phyloP scores from a whole-genome alignment of 2,329 filamentous ascomycete genomes.

The Trichoderma aggressivum region DNA sequence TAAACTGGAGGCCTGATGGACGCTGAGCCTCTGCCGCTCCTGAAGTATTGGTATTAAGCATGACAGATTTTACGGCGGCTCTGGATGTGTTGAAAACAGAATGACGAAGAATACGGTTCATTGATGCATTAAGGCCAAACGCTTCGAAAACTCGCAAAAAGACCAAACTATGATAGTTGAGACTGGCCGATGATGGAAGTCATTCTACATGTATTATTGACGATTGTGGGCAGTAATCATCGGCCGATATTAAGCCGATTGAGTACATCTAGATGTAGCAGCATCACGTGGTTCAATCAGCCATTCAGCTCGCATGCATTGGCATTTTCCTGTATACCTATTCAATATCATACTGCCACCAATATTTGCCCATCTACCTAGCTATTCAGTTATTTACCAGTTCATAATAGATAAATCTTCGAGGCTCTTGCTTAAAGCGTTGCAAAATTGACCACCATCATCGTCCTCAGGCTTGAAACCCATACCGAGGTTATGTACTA shows the following conservation, averaged over 20 bases:
- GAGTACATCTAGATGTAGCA: not conserved
- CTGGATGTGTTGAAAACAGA: not conserved
- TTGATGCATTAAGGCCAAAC: fast-evolving
- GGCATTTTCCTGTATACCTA: too few species aligned
- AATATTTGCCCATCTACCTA: too few species aligned
- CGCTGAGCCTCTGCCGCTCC: not conserved
- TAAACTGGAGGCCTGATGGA: not conserved
- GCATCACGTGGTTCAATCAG: not conserved
- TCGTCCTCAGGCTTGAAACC: too few species aligned
- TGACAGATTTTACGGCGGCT: not conserved
- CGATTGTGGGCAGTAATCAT: not conserved
- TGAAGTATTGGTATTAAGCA: not conserved
- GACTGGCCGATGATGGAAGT: not conserved
- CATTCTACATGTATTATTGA: not conserved
- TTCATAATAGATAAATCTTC: too few species aligned
- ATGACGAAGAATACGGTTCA: not conserved
- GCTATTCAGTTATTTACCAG: too few species aligned
- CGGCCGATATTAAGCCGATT: not conserved
- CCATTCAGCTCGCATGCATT: not conserved
- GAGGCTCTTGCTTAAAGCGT: too few species aligned
- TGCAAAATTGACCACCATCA: too few species aligned
- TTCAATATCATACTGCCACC: too few species aligned
- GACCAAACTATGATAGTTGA: fast-evolving
- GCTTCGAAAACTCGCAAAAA: not conserved
- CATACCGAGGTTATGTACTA: too few species aligned